Conservation (phyloP, 192 early-diverging fungal species). For the Funneliformis geosporum region DNA sequence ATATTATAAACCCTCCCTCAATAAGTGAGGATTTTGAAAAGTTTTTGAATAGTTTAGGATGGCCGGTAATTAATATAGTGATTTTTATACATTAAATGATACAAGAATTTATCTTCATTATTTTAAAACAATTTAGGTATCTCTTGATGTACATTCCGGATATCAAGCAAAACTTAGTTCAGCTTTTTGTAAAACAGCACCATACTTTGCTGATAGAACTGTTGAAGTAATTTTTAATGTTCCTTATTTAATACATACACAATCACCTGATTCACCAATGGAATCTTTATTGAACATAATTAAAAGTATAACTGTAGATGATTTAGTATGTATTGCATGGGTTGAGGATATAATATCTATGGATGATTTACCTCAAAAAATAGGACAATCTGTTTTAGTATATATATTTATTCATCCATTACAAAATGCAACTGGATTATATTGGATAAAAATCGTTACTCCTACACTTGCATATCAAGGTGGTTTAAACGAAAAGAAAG, state of each 20-base stretch:
- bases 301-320: constrained; percentile 50
- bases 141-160: constrained; percentile 61
- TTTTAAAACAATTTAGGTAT: constrained; percentile 40
- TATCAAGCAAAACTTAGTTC: constrained; percentile 60
- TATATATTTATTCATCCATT: constrained; percentile 75
- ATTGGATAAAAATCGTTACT: constrained; percentile 64
- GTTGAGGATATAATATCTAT: constrained; percentile 63
- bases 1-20: constrained; percentile 51
- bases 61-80: constrained; percentile 56
- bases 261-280: constrained; percentile 26
- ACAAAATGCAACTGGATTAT: constrained; percentile 60
- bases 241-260: constrained; percentile 59
- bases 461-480: constrained; percentile 26
- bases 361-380: constrained; percentile 44
- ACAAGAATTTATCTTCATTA: no score
- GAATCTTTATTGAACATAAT: constrained; percentile 49
- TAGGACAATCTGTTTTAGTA: constrained; percentile 43
- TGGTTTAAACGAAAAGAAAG: constrained; percentile 6
- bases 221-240: constrained; percentile 72
- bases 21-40: constrained; percentile 64
- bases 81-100: not conserved
- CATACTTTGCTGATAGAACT: constrained; percentile 69
- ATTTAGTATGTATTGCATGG: constrained; percentile 73
- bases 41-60: constrained; percentile 70
- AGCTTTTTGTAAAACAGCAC: constrained; percentile 56